Base-by-base conservation (phyloP, 805 yeast genomes). In the Nakazawaea anatomiae region DNA sequence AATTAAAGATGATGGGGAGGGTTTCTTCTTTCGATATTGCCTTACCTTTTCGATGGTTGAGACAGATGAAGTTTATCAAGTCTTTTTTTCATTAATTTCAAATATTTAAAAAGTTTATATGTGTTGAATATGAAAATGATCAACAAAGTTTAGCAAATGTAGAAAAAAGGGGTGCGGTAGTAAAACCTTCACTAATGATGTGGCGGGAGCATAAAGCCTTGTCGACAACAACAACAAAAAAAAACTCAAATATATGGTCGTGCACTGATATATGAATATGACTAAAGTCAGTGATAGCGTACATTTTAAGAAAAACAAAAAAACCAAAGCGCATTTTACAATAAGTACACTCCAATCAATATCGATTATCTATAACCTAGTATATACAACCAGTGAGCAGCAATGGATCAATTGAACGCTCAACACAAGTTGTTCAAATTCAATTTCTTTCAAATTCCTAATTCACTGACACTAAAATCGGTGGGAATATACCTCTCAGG, bases 401-500 rank as follows among this genome's bases (percentile, higher is more conserved):
- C 14, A 8, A 47, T 47, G 50, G 43, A 41, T 30, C 52, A 41
- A 48, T 43, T 44, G 39, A 50, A 45, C 35, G 18, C 27, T 18
- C 69, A 72, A 42, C 71, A 74, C 47, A 70, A 83, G 58, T 68
- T 86, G 41, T 87, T 88, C 66, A 77, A 86, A 55, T 80, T 87
- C 67, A 77, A 77, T 44, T 60, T 80, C 14, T 78, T 89, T 58
- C 77, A 74, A 51, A 69, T 87, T 29, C 89, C 96, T 48, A 80
- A 83, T 57, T 83, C 94, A 6, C 80, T 82, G 48, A 76, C 85
- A 42, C 73, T 88, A 42, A 74, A 94, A 60, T 76, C 89, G 1
- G 66, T 77, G 42, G 92, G 96, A 12, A 89, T 89, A 12, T 89
- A 88, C 60, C 56, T 82, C n/a, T 72, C 90, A 0, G 94, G 94